phyloP scores from a whole-genome alignment of 2,329 filamentous ascomycete genomes.

The Fusarium sp. region DNA sequence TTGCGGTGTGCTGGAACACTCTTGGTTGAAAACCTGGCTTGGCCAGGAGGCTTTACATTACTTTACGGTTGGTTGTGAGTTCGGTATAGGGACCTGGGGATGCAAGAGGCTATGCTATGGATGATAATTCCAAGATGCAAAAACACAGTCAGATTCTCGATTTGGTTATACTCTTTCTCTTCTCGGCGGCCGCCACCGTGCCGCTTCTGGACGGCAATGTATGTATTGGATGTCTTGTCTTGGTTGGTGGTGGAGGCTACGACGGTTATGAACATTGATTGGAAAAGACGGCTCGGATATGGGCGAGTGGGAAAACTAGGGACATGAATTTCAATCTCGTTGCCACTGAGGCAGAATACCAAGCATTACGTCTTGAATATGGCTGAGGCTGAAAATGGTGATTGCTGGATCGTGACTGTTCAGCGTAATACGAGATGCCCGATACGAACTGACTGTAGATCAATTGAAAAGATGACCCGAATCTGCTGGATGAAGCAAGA shows the following conservation, averaged over 20 bases:
- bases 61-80: conserved; percentile 6
- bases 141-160: conserved; percentile 3
- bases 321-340: conserved; percentile 3
- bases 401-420: background rate
- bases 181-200: background rate
- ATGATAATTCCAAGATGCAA: conserved; percentile 3
- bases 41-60: background rate
- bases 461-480: background rate
- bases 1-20: conserved; percentile 3
- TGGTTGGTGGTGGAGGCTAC: conserved; percentile 11
- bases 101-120: background rate
- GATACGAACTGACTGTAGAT: conserved; percentile 4
- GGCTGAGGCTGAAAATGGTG: background rate
- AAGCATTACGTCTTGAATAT: background rate
- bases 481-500: background rate
- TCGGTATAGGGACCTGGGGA: background rate
- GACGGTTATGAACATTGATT: conserved; percentile 24
- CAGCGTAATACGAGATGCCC: background rate
- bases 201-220: background rate
- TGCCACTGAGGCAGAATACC: conserved; percentile 14
- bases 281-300: conserved; percentile 25
- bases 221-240: background rate
- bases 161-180: conserved; percentile 6
- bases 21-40: conserved; percentile 1
- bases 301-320: conserved; percentile 6